phyloP scores from a whole-genome alignment of 768 basidiomycete genomes.

The Termitomyces sp. region DNA sequence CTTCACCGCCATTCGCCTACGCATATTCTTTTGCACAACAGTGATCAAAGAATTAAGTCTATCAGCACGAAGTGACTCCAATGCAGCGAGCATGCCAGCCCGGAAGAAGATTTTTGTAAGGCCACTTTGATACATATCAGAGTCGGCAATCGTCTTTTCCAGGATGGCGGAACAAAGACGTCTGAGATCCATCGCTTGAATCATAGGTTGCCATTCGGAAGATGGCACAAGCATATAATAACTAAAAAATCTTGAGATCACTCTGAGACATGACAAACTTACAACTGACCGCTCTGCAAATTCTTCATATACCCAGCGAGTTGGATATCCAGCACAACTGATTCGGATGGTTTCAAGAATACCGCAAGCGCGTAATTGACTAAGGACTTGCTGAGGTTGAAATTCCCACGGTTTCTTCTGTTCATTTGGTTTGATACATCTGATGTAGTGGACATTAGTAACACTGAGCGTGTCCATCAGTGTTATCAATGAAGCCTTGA shows the following conservation, averaged over 20 bases:
- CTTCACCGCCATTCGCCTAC: slow-evolving; percentile 78
- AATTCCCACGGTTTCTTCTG: slow-evolving; percentile 96
- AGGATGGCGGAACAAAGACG: slow-evolving; percentile 82
- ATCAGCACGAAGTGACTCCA: slow-evolving; percentile 87
- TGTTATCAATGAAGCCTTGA: slow-evolving; percentile 89
- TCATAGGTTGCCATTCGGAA: slow-evolving; percentile 81
- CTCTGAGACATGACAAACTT: background rate
- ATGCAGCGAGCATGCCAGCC: slow-evolving; percentile 95
- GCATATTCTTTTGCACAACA: slow-evolving; percentile 96
- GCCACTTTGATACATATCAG: slow-evolving; percentile 96
- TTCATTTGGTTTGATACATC: slow-evolving; percentile 99
- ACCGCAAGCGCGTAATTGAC: slow-evolving; percentile 96
- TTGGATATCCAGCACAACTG: slow-evolving; percentile 97
- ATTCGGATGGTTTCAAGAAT: slow-evolving; percentile 98
- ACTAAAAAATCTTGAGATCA: slow-evolving; percentile 33
- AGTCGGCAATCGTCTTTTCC: slow-evolving; percentile 81
- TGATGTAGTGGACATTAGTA: slow-evolving; percentile 98
- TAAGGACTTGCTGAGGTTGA: slow-evolving; percentile 89
- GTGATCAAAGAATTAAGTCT: slow-evolving; percentile 89
- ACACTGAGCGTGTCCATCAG: slow-evolving; percentile 97
- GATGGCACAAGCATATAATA: slow-evolving; percentile 97
- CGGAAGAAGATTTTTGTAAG: slow-evolving; percentile 99
- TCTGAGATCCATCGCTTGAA: slow-evolving; percentile 73
- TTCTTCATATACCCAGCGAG: slow-evolving; percentile 97
- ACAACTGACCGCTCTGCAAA: slow-evolving; percentile 86